phyloP scores from a whole-genome alignment of 2,329 filamentous ascomycete species.

The Microdochium bolleyi region DNA sequence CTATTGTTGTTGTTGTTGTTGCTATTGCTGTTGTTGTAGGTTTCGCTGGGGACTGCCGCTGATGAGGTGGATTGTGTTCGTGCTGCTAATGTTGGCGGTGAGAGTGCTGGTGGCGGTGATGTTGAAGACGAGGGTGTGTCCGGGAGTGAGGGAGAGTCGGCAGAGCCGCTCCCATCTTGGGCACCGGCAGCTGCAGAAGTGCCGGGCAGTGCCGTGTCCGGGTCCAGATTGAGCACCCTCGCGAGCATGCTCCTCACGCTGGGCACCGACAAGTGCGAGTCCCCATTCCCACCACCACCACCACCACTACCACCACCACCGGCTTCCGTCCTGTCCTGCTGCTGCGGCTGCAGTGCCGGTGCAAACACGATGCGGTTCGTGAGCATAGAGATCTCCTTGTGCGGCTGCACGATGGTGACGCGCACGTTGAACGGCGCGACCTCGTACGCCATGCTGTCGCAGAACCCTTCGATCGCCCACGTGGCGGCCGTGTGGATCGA shows the following conservation, averaged over 20 bases:
- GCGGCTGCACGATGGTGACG: constrained; percentile 90
- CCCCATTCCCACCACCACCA: constrained; percentile 31
- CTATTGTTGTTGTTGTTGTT: neutral
- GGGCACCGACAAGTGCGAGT: constrained; percentile 60
- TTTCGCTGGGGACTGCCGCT: constrained; percentile 22
- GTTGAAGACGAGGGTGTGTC: neutral
- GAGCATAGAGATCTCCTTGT: constrained; percentile 82
- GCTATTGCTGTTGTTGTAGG: neutral
- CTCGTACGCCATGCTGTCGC: constrained; percentile 91
- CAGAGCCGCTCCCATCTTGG: neutral
- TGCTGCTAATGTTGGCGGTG: too few species aligned
- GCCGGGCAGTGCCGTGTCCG: constrained; percentile 43
- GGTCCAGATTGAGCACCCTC: constrained; percentile 69
- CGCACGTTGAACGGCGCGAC: constrained; percentile 96
- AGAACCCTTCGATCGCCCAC: constrained; percentile 94
- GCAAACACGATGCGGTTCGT: constrained; percentile 83
- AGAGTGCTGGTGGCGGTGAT: neutral
- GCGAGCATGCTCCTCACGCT: constrained; percentile 76
- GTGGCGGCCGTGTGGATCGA: constrained; percentile 86
- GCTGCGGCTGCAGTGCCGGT: constrained; percentile 61
- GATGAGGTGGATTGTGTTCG: constrained; percentile 6
- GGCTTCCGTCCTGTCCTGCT: constrained; percentile 15
- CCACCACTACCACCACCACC: too few species aligned
- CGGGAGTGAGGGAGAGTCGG: neutral
- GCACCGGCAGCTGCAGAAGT: neutral